Base-by-base conservation (phyloP, 345 rosid genomes). In the Lumnitzera racemosa region DNA sequence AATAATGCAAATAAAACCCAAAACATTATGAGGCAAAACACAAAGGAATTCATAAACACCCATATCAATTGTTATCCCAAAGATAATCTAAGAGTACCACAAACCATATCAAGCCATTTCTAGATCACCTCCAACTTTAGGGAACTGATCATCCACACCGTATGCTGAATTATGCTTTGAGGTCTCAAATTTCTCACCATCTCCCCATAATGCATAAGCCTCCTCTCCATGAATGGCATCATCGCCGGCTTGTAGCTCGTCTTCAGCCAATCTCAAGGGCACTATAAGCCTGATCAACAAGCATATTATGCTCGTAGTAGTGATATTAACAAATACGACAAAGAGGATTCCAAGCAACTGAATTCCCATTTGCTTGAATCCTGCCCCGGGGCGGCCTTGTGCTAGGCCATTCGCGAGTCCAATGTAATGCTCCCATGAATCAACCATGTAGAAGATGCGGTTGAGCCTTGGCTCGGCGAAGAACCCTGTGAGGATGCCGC, bases 191-290 rank as follows among this genome's bases (percentile, higher is more conserved):
- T 79, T 86, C 76, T 86, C 89, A 27, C 87, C 89, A 56, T 86
- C 87, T 47, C 92, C 87, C 87, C 89, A 81, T 70, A 86, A 61
- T 11, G 89, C 87, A 56, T 81, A 79, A 1, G 89, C 89, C 60
- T 81, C 89, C 68, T 81, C 89, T 15, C 92, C 87, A 46, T 81
- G 92, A 25, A 86, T 78, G 1, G 89, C 87, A 13, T 81, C 82
- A 49, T 86, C 89, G 4, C 88, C 88, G 12, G 48, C 63, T 51
- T 72, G 81, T 49, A 83, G 49, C 66, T 81, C 85, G 1, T 86
- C 89, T 15, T 86, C 89, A 0, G 78, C 14, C 71, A 86, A 47
- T 54, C 87, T 68, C 27, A 83, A 63, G 17, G 87, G 92, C 55
- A 86, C 72, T 7, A 76, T 58, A 25, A 67, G 7, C 43, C 67